These are phyloP conservation scores for Glonium stellatum DNA, from an alignment of 495 filamentous ascomycete genomes.

Conservation along the genomic window DNA sequence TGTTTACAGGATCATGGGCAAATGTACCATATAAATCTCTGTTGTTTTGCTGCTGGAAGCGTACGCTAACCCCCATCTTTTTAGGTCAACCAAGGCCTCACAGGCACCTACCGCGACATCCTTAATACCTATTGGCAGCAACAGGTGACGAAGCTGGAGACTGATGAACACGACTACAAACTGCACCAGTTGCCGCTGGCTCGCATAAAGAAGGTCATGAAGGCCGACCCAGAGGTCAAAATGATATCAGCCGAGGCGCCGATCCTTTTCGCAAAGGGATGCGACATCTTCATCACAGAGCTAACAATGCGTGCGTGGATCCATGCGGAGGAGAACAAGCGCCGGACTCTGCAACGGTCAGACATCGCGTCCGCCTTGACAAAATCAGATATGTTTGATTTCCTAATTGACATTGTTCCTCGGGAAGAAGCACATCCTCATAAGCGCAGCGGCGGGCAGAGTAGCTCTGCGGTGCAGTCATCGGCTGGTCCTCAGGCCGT, in stretches of 20 bases:
- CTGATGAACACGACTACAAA: constrained; percentile 95
- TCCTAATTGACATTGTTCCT: constrained; percentile 97
- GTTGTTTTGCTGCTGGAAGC: background rate
- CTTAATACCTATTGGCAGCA: constrained; percentile 99
- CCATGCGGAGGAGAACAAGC: constrained; percentile 97
- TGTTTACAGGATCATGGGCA: constrained; percentile 90
- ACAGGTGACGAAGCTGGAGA: constrained; percentile 88
- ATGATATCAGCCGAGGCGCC: constrained; percentile 99
- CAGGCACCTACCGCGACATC: constrained; percentile 89
- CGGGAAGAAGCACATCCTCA: constrained; percentile 77
- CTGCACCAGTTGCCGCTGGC: constrained; percentile 91
- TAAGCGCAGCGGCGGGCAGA: constrained; percentile 60
- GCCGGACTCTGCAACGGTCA: constrained; percentile 86
- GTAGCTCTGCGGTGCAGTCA: constrained; percentile 45
- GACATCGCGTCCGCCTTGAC: constrained; percentile 93
- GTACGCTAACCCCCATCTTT: constrained; percentile 14
- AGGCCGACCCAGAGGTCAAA: constrained; percentile 97
- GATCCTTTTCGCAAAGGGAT: constrained; percentile 96
- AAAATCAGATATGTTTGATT: constrained; percentile 99
- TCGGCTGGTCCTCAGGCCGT: constrained; percentile 36
- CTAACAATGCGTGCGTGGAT: constrained; percentile 99
- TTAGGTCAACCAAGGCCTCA: constrained; percentile 90
- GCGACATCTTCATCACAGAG: constrained; percentile 99
- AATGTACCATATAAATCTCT: constrained; percentile 57
- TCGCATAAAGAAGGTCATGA: constrained; percentile 99